These are phyloP conservation scores for Trichoderma reesei DNA, from an alignment of 495 filamentous ascomycete species.

Conservation along the genomic window DNA sequence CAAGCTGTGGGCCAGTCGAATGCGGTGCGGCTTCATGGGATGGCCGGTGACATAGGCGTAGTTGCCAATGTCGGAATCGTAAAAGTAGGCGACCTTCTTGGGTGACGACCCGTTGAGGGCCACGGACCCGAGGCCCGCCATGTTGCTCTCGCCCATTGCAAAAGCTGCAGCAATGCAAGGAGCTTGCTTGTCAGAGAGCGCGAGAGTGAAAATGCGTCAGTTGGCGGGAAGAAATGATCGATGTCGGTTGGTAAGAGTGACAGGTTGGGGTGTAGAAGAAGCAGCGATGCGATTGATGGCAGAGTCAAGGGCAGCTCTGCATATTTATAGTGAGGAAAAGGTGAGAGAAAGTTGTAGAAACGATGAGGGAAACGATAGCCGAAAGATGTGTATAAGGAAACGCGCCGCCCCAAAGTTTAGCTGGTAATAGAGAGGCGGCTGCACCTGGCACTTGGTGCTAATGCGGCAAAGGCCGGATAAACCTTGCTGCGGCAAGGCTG, in stretches of 20 bases:
- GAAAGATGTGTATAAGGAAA: background rate
- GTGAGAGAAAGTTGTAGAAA: background rate
- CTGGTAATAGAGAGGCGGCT: background rate
- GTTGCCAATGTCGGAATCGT: slow-evolving; percentile 94
- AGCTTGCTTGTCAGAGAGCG: background rate
- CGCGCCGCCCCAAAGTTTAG: background rate
- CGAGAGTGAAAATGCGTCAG: background rate
- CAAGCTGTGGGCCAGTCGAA: slow-evolving; percentile 89
- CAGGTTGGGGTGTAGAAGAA: background rate
- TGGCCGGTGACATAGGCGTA: slow-evolving; percentile 96
- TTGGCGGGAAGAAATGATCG: background rate
- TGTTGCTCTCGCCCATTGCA: slow-evolving; percentile 10
- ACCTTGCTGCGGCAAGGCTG: slow-evolving; percentile 4
- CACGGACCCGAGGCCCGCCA: slow-evolving; percentile 14
- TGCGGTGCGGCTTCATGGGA: slow-evolving; percentile 98
- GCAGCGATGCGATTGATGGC: background rate
- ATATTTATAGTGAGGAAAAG: background rate
- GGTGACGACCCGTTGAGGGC: slow-evolving; percentile 28
- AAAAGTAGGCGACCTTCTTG: slow-evolving; percentile 90
- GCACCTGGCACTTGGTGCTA: too few relatives aligned
- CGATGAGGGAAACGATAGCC: background rate
- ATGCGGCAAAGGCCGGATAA: background rate
- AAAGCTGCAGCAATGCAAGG: background rate
- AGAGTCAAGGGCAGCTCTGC: background rate
- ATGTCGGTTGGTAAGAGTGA: background rate